Base-by-base conservation (phyloP, 495 filamentous ascomycete genomes). In the Aspergillus leporis region DNA sequence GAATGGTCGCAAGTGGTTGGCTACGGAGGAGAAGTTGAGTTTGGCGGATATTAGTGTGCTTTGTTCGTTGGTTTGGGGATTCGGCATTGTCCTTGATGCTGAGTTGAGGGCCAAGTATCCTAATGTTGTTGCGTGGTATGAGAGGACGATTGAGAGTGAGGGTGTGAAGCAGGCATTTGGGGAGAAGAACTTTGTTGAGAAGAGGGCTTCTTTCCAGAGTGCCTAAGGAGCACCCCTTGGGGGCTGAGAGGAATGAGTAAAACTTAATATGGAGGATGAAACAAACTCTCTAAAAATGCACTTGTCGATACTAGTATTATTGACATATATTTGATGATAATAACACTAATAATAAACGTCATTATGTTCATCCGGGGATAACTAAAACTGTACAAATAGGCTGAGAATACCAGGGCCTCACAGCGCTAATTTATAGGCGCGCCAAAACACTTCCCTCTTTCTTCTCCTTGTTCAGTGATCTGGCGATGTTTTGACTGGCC, bases 31-130 rank as follows among this genome's bases (percentile, higher is more conserved):
- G 38, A 66, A 78, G 66, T 36, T 83, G 43, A 85, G 77, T 48
- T 52, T 86, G 60, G 84, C 82, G 25, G 83, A 87, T 70, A 66
- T 85, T 38, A 78, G 74, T 52, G 63, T 85, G 3, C 75, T 70
- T 3, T 61, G 73, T 10, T 25, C 68, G 0, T 51, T 86, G 53
- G 55, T 64, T 16, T 73, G 75, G 67, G 74, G 65, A 5, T 69
- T 78, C 55, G 67, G 71, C 30, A 66, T 76, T 58, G 46, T 77
- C 8, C 66, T 85, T 32, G 82, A 85, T 68, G 67, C 60, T 2
- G 81, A 85, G 70, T 77, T 80, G 74, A 70, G 80, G 46, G 67
- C 70, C 55, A 70, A 69, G 55, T 71, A 72, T 53, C 82, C 84
- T 10, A 66, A 61, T 23, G 57, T 75, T 1, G 66, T 81, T 31